A percentile compares a stretch with the other conserved stretches of the same genome.
Evolutionary conservation across 192 early-diverging fungal species (phyloP).

Genomic region (Backusella australiensis): DNA sequence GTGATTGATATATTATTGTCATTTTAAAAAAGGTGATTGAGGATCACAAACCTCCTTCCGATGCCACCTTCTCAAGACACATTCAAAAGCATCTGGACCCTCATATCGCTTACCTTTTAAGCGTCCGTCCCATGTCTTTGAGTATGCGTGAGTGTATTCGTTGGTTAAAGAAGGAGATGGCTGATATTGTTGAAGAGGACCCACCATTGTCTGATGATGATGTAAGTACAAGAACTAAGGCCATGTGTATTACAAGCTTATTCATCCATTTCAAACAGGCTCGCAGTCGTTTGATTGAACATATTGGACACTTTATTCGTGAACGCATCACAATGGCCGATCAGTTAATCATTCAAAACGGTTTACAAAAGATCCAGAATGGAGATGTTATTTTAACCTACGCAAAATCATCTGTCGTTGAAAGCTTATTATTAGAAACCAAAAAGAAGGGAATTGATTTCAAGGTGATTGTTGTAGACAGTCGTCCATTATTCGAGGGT

Average conservation of each 20-base stretch:
- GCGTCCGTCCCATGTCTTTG: slow-evolving; percentile 82
- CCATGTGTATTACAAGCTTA: not conserved
- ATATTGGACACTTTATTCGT: slow-evolving; percentile 88
- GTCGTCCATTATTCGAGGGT: slow-evolving; percentile 88
- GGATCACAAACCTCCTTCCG: slow-evolving; percentile 87
- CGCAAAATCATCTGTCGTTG: slow-evolving; percentile 89
- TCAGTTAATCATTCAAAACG: slow-evolving; percentile 73
- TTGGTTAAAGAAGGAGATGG: slow-evolving; percentile 84
- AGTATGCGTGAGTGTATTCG: slow-evolving; percentile 94
- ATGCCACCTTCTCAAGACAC: slow-evolving; percentile 75
- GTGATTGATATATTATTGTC: not conserved
- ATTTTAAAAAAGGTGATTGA: slow-evolving; percentile 63
- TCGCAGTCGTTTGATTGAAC: slow-evolving; percentile 60
- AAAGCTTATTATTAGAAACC: slow-evolving; percentile 73
- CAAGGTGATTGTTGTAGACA: slow-evolving; percentile 90
- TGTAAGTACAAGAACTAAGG: slow-evolving; percentile 46
- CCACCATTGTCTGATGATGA: slow-evolving; percentile 82
- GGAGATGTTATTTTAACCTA: slow-evolving; percentile 91
- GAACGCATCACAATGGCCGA: slow-evolving; percentile 86
- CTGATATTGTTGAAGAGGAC: slow-evolving; percentile 72
- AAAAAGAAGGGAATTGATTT: slow-evolving; percentile 75
- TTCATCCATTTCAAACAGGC: slow-evolving; percentile 42
- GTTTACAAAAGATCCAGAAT: slow-evolving; percentile 82
- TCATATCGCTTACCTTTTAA: slow-evolving; percentile 88
- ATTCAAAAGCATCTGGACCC: slow-evolving; percentile 80